Percentiles rank a stretch among this genome's conserved stretches.
These are phyloP conservation scores for Drosera spatulata DNA, from an alignment of 179 eudicot species.

Conservation along the genomic window DNA sequence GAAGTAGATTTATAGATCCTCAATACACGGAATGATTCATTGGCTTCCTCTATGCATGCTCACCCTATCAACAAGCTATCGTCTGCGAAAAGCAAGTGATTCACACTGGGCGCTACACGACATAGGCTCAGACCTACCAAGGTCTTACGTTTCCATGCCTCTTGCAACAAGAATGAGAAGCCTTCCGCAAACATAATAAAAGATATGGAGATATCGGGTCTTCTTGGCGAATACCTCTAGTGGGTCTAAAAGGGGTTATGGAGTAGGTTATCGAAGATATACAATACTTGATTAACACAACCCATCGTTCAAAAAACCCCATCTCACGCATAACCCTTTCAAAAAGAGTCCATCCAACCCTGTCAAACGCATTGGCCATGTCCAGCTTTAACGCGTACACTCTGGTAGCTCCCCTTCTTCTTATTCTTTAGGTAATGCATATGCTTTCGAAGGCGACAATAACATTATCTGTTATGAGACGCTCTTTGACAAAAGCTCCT, in stretches of 20 bases:
- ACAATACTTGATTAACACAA: not conserved
- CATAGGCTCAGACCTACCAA: no score
- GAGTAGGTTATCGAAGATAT: not conserved
- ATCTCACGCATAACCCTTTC: not conserved
- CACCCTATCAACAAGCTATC: no score
- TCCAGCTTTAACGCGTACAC: no score
- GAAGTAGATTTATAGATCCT: no score
- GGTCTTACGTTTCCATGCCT: no score
- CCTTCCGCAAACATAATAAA: not conserved
- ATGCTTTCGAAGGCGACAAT: not conserved
- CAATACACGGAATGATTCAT: no score
- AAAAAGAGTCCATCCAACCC: not conserved
- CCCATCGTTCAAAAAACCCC: slow-evolving; percentile 1
- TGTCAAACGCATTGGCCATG: no score
- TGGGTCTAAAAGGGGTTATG: not conserved
- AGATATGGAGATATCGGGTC: slow-evolving; percentile 1
- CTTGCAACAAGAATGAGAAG: not conserved
- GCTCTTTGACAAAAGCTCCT: slow-evolving; percentile 1
- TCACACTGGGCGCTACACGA: no score
- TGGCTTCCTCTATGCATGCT: no score
- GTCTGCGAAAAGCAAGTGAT: no score
- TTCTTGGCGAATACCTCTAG: not conserved
- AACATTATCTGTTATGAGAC: not conserved
- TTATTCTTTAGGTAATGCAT: not conserved
- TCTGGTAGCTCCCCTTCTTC: not conserved